A percentile compares a stretch with the other conserved stretches of the same genome.
Evolutionary conservation across 2,329 filamentous ascomycete species (phyloP).

Genomic region (Pseudocercospora macadamiae): DNA sequence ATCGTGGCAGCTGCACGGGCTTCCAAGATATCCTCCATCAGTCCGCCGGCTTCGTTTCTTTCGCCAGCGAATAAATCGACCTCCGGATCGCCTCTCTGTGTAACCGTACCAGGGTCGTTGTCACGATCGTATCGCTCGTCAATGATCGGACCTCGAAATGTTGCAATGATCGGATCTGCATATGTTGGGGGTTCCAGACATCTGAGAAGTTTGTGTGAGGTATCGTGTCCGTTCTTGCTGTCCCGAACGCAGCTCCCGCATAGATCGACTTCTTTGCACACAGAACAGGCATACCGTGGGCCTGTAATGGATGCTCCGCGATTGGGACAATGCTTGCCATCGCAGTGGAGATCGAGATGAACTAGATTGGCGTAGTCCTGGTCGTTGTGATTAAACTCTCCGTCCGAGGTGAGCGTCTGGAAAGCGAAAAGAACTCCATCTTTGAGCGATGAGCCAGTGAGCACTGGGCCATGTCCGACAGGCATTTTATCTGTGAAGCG

Average conservation of each 20-base stretch:
- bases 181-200: not conserved
- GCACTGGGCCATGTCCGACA: too few species aligned
- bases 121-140: not conserved
- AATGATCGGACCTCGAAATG: too few species aligned
- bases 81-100: not conserved
- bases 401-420: not conserved
- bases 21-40: not conserved
- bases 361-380: not conserved
- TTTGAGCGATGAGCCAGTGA: too few species aligned
- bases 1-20: not conserved
- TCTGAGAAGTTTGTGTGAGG: not conserved
- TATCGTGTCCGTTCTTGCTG: not conserved
- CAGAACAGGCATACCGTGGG: not conserved
- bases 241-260: not conserved
- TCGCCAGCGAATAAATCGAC: not conserved
- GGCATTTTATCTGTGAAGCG: too few species aligned
- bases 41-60: not conserved
- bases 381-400: not conserved
- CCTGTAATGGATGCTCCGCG: not conserved
- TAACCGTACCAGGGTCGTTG: not conserved
- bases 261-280: not conserved
- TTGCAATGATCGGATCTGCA: not conserved
- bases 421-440: not conserved
- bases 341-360: not conserved
- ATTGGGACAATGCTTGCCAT: not conserved